Evolutionary conservation across 2,329 filamentous ascomycete genomes (phyloP).

Genomic region (Apiospora koreana): DNA sequence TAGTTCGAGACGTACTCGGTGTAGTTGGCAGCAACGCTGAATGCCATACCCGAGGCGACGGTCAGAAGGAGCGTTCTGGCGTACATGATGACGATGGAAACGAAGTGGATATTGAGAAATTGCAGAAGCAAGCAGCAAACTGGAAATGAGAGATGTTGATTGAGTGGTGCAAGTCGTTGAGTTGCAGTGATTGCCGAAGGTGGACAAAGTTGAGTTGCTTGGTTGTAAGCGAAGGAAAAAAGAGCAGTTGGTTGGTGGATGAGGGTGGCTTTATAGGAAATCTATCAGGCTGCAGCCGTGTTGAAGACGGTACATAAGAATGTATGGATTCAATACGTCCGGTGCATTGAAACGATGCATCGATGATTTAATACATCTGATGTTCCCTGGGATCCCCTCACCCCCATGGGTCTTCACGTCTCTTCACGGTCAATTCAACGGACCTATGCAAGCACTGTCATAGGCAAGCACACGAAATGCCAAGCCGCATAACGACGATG

Average conservation of each 20-base stretch:
- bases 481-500: no score
- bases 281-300: not conserved
- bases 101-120: no score
- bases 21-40: not conserved
- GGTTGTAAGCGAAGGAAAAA: no score
- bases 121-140: no score
- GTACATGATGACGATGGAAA: not conserved
- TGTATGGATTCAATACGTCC: not conserved
- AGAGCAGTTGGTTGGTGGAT: not conserved
- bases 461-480: no score
- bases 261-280: not conserved
- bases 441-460: no score
- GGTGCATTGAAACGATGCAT: no score
- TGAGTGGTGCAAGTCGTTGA: not conserved
- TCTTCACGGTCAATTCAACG: no score
- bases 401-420: no score
- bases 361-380: no score
- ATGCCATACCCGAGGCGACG: not conserved
- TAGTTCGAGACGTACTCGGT: conserved; percentile 19
- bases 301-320: not conserved
- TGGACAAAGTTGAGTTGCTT: no score
- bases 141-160: not conserved
- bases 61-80: not conserved
- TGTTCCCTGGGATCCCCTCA: no score
- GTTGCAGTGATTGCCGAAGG: not conserved